Conservation (phyloP, 805 yeast genomes). For the Zygoascus flipseniorum region DNA sequence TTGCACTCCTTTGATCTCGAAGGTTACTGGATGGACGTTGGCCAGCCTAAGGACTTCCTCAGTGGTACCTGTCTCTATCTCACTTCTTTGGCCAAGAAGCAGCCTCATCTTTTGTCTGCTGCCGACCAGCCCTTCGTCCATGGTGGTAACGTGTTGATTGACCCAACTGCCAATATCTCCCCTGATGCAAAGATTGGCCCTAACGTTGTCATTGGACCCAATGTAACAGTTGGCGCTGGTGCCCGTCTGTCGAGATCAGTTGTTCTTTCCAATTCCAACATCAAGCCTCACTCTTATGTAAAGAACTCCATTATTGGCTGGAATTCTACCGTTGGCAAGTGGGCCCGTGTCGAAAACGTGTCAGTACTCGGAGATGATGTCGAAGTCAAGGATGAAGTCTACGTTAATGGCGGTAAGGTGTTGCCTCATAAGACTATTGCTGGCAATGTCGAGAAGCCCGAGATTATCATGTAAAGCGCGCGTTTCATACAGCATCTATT, state of each 20-base stretch:
- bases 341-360: slow-evolving; percentile 98
- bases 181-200: slow-evolving; percentile 96
- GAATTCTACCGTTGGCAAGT: slow-evolving; percentile 95
- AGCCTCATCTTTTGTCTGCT: slow-evolving; percentile 57
- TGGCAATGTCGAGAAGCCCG: slow-evolving; percentile 92
- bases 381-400: slow-evolving; percentile 94
- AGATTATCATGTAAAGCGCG: slow-evolving; percentile 78
- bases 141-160: slow-evolving; percentile 90
- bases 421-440: slow-evolving; percentile 97
- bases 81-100: slow-evolving; percentile 74
- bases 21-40: slow-evolving; percentile 99
- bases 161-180: slow-evolving; percentile 90
- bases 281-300: slow-evolving; percentile 97
- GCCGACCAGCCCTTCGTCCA: slow-evolving; percentile 60
- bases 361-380: slow-evolving; percentile 99
- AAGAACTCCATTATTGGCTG: slow-evolving; percentile 98
- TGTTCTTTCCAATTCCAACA: slow-evolving; percentile 78
- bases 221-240: slow-evolving; percentile 93
- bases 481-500: too few species aligned
- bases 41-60: slow-evolving; percentile 99
- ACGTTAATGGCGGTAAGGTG: slow-evolving; percentile 98
- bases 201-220: slow-evolving; percentile 95
- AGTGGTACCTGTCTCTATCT: slow-evolving; percentile 92
- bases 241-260: slow-evolving; percentile 97
- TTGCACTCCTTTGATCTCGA: slow-evolving; percentile 94